Conservation (phyloP, 1,284 basidiomycete genomes). For the Trametes hirsuta region DNA sequence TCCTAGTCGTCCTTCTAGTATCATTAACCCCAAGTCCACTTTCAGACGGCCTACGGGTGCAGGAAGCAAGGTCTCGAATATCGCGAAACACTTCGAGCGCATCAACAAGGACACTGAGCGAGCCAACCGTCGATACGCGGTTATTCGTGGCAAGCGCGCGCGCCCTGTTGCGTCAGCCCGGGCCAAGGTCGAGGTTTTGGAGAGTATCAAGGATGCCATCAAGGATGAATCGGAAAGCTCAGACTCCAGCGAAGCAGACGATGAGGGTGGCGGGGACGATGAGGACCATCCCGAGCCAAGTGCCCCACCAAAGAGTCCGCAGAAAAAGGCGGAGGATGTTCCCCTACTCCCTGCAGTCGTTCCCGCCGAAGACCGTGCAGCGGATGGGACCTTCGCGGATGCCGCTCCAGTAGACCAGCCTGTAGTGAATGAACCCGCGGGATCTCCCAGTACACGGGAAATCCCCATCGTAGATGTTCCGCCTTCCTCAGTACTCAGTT, state of each 20-base stretch:
- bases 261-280: slow-evolving; percentile 75
- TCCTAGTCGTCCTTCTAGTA: slow-evolving; percentile 46
- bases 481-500: slow-evolving; percentile 54
- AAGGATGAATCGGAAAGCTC: slow-evolving; percentile 82
- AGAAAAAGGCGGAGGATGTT: slow-evolving; percentile 9
- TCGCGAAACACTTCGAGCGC: slow-evolving; percentile 79
- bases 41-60: slow-evolving; percentile 54
- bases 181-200: slow-evolving; percentile 89
- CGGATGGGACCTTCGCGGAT: background rate
- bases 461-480: slow-evolving; percentile 33
- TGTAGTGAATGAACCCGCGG: background rate
- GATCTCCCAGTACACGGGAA: slow-evolving; percentile 4
- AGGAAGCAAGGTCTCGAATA: slow-evolving; percentile 72
- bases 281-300: slow-evolving; percentile 45
- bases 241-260: slow-evolving; percentile 87
- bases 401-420: background rate
- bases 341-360: slow-evolving; percentile 29
- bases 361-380: slow-evolving; percentile 19
- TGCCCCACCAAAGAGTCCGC: slow-evolving; percentile 6
- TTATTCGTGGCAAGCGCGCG: slow-evolving; percentile 88
- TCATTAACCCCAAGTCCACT: slow-evolving; percentile 47
- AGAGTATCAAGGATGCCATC: slow-evolving; percentile 92
- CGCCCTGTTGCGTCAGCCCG: slow-evolving; percentile 90
- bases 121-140: slow-evolving; percentile 68
- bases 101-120: slow-evolving; percentile 70